A percentile compares a stretch with the other conserved stretches of the same genome.
phyloP scores from a whole-genome alignment of 2,329 filamentous ascomycete genomes.

The Juglanconis oblonga region DNA sequence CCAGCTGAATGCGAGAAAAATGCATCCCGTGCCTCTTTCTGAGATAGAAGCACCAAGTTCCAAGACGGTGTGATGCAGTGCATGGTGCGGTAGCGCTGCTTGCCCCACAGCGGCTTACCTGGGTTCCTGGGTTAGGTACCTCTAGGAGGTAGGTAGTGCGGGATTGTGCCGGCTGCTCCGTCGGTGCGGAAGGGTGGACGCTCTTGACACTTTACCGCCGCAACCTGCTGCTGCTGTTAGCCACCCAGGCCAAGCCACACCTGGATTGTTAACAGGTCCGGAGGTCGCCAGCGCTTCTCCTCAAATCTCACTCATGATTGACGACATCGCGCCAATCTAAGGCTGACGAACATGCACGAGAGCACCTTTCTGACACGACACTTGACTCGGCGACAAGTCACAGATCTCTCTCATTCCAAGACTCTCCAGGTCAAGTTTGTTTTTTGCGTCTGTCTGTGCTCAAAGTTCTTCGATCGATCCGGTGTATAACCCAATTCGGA shows the following conservation, averaged over 20 bases:
- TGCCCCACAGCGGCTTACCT: not conserved
- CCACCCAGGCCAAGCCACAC: too few relatives aligned
- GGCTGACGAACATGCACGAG: not conserved
- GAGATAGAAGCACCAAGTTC: too few relatives aligned
- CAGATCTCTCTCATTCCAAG: too few relatives aligned
- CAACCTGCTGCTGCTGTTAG: not conserved
- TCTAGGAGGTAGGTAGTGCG: not conserved
- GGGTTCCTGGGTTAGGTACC: not conserved
- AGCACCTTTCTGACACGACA: not conserved
- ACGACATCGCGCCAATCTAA: not conserved
- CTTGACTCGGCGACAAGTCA: too few relatives aligned
- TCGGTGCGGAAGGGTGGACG: conserved; percentile 2
- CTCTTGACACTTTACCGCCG: not conserved
- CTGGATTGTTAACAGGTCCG: not conserved
- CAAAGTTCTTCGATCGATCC: too few relatives aligned
- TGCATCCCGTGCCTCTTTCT: too few relatives aligned
- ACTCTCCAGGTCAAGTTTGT: too few relatives aligned
- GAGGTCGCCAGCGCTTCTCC: not conserved
- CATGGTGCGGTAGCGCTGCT: too few relatives aligned
- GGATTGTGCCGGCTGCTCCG: not conserved
- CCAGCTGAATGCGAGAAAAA: too few relatives aligned
- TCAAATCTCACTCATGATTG: not conserved
- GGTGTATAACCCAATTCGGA: too few relatives aligned
- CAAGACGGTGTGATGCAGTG: too few relatives aligned
- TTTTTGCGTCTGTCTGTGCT: too few relatives aligned